Base-by-base conservation (phyloP, 805 yeast genomes). In the Myxozyma lipomycoides region DNA sequence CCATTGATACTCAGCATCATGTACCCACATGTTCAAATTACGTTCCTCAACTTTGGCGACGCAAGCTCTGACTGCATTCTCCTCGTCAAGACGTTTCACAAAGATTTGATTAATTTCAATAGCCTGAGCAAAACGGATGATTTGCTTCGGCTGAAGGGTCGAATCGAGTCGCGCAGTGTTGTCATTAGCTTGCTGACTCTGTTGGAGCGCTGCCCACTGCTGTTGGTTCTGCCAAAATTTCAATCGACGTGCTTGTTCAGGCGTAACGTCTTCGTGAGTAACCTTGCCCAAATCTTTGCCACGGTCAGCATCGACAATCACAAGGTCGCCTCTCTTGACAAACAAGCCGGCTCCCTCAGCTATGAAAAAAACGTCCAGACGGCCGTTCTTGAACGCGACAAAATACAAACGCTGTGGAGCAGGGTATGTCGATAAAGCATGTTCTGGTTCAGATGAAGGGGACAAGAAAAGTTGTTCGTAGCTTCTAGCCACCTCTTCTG, bases 1-100 rank as follows among this genome's bases (percentile, higher is more conserved):
- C 82, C 86, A 86, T 68, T 86, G 95, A 68, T 84, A 86, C 68
- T 86, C 95, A 1, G 89, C 85, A 62, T 85, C 93, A 37, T 82
- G 74, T 46, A 86, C 76, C 49, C 68, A 72, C 90, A 86, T 78
- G 40, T 69, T 69, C 45, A 78, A 68, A 7, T 71, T 70, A 15
- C 72, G 66, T 46, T 74, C 76, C 53, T 72, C 73, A 24, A 77
- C 77, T 52, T 77, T 73, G 36, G 81, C 77, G 61, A 81, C 78
- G 66, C 91, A 83, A 41, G 82, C 73, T 37, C 76, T 70, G 51
- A 80, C 74, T 1, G 93, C 84, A 62, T 78, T 79, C 46, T 78
- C 81, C 67, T 86, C 95, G 64, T 85, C 93, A 44, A 76, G 74
- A 50, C 71, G 68, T 64, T 86, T 86, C 52, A 72, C 70, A 43